These are phyloP conservation scores for Cladosporium phlei DNA, from an alignment of 2,329 filamentous ascomycete species.

Conservation along the genomic window DNA sequence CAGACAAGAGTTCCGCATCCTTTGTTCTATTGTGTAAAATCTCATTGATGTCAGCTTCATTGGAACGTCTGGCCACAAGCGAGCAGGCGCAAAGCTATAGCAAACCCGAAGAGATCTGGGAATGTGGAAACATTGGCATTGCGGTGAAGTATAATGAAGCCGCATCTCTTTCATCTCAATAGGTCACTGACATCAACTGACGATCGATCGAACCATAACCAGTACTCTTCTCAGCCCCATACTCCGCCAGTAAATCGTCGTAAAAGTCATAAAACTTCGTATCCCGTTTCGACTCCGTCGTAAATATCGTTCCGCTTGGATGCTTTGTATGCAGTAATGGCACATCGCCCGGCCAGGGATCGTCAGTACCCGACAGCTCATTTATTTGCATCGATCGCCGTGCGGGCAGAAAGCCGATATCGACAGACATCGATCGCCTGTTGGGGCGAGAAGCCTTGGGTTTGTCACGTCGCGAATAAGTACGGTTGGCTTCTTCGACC, in stretches of 20 bases:
- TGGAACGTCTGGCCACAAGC: too few relatives aligned
- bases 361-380: background rate
- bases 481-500: background rate
- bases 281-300: background rate
- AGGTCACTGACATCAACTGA: too few relatives aligned
- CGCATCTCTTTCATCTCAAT: too few relatives aligned
- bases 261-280: constrained; percentile 8
- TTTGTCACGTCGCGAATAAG: background rate
- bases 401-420: constrained; percentile 1
- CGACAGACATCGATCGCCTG: constrained; percentile 10
- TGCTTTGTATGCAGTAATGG: background rate
- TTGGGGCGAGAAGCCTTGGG: background rate
- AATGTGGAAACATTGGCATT: too few relatives aligned
- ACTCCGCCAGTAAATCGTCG: constrained; percentile 3
- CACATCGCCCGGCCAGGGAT: background rate
- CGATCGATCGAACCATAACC: too few relatives aligned
- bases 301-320: background rate
- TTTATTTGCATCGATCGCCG: background rate
- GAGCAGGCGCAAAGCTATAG: too few relatives aligned
- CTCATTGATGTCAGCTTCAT: too few relatives aligned
- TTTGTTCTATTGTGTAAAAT: too few relatives aligned
- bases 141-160: too few relatives aligned
- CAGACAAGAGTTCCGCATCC: too few relatives aligned
- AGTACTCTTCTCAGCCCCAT: background rate
- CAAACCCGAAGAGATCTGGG: too few relatives aligned